These are phyloP conservation scores for Ulota crispa DNA, from an alignment of 225 moss, liverwort and hornwort species.

Conservation along the genomic window DNA sequence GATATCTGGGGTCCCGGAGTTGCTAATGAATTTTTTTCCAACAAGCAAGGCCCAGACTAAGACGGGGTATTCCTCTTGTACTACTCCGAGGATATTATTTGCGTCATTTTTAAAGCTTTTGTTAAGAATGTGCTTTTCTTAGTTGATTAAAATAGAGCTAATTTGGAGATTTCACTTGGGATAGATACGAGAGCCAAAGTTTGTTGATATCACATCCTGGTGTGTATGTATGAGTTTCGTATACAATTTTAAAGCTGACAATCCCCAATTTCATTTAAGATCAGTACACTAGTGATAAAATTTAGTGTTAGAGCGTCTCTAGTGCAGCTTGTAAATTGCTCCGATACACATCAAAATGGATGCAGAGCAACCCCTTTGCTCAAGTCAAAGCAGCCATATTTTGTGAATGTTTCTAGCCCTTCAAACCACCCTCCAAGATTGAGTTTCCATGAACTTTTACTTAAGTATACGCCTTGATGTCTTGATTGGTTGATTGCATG, in stretches of 20 bases:
- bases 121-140: neutral
- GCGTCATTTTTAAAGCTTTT: neutral
- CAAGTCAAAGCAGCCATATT: no score
- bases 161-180: neutral
- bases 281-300: no score
- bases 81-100: neutral
- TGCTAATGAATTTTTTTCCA: constrained; percentile 40
- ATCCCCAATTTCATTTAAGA: neutral
- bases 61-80: constrained; percentile 25
- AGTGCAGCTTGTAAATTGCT: no score
- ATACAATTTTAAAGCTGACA: neutral
- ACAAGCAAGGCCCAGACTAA: constrained; percentile 43
- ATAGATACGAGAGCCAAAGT: neutral
- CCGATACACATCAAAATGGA: no score
- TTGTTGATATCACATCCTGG: neutral
- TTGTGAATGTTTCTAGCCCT: no score
- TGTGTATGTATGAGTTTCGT: neutral
- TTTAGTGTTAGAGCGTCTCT: no score
- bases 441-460: no score
- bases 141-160: neutral
- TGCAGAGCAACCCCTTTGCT: no score
- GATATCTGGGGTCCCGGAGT: constrained; percentile 53
- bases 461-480: no score
- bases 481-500: no score
- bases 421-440: no score